Base-by-base conservation (phyloP, 2,329 filamentous ascomycete species). In the Apiospora aurea region DNA sequence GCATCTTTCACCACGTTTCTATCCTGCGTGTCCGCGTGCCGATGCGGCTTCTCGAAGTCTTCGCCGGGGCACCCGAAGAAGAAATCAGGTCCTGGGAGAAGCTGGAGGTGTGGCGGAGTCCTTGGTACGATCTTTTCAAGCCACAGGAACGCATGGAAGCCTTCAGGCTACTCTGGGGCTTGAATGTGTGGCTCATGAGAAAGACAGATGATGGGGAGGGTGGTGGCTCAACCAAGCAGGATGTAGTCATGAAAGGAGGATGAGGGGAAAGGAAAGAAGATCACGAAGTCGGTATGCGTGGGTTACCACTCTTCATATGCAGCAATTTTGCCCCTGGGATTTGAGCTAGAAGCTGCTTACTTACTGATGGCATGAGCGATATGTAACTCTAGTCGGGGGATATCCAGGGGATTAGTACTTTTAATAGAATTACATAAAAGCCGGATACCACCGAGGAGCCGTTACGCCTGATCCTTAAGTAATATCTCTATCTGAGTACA, bases 181-280 rank as follows among this genome's bases (percentile, higher is more conserved):
- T 91, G 78, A 89, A 90, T 86, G 85, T 85, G 2, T 92, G 87
- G 78, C 80, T 89, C 77, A 91, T 91, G 89, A 84, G 87, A 74
- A 84, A 81, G 57, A 41, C 57, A 21, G 57, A 64, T 34, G 57
- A 68, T 16, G 53, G 41, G 6, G 53, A 46, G 53, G 29, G 38
- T 26, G 43, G 18, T n/a, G 71, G 64, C 34, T 14, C 21, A 14
- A n/a, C 18, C 34, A 64, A 41, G 34, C 57, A 64, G 18, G 75
- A 77, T 64, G 74, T 75, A 6, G 61, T 43, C 49, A 76, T 77
- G 75, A 74, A 74, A 73, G 75, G 75, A 67, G 70, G 53, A 64
- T 75, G 69, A 71, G 67, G 6, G 16, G 18, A 41, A 6, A 6
- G 41, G 41, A 43, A 43, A 43, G 41, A 14, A 8, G 2, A 14